Base-by-base conservation (phyloP, 2,329 filamentous ascomycete species). In the Fusarium lateritium region DNA sequence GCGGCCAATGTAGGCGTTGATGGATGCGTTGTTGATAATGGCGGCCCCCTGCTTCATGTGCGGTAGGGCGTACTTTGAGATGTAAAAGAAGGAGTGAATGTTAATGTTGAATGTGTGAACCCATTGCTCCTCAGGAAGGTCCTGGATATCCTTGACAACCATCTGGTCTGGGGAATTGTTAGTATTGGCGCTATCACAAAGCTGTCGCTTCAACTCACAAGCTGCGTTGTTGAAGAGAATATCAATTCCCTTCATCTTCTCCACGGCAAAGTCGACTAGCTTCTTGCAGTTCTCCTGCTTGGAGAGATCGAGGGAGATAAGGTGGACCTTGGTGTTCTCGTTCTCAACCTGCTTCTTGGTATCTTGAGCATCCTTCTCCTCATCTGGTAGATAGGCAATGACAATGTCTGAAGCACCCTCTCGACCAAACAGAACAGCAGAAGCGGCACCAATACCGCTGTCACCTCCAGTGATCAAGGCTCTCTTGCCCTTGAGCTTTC, bases 11-110 rank as follows among this genome's bases (percentile, higher is more conserved):
- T 95, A 96, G 26, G 90, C 92, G 77, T 95, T 95, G 77, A 96
- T 90, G 33, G 91, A 94, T 44, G 92, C 90, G 76, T 93, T 94
- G 83, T 95, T 96, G 85, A 97, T 94, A 77, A 97, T 94, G 26
- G 88, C 89, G 57, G 88, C 86, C 36, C 93, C 93, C n/a, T 79
- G 78, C 75, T 88, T 87, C 89, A 96, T 92, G 79, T 94, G 91
- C 1, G 89, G 89, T 13, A 96, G 83, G 14, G 86, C 81, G 75
- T 94, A 93, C 78, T 96, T 96, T 63, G 92, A 86, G 36, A 95
- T 83, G 81, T 90, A 95, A 84, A 94, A 96, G 82, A 89, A 91
- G 5, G 91, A 87, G 79, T 95, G 91, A 74, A 96, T 94, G 81
- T 96, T 97, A 47, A 89, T 92, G 79, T 93, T 85, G 81, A 97